Evolutionary conservation across 768 basidiomycete species (phyloP), one percentile per base, ranked within the genome.

Genomic region (Imleria badia): DNA sequence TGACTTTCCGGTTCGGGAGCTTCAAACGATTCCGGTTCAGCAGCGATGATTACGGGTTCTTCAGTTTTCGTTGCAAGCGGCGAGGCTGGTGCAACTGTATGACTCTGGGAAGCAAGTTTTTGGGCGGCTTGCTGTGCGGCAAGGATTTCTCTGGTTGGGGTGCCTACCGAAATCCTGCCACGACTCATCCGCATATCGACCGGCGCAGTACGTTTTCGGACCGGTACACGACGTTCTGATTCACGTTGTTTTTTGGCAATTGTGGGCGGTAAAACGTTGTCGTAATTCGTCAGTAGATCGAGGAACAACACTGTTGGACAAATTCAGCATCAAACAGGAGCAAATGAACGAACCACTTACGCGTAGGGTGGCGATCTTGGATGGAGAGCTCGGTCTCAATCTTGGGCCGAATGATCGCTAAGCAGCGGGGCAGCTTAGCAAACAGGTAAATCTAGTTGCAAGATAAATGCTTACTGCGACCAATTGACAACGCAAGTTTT

Each of bases 161-260:
- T 80, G 23, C 85, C 88, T 4, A 82, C 79, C 3, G 89, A 87
- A 50, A 96, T 83, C 52, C 80, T 81, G 60, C 84, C 83, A 58
- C 94, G 80, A 60, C 87, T 92, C 69, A 92, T 78, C 44, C 94
- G 87, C 85, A 94, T 87, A 69, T 97, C 94, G 43, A 95, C 75
- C 0, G 87, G 86, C 0, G 89, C 87, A 3, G 94, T 96, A 50
- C 91, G 89, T 66, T 94, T 95, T 39, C 94, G 81, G 22, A 85
- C 66, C 13, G 91, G 94, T 42, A 90, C 77, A 56, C 86, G 90
- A 43, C 94, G 85, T 60, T 91, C 93, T 0, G 91, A 87, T 64
- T 95, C 93, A 22, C 86, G 85, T 63, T 88, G 91, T 77, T 95
- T 96, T 66, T 83, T 86, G 44, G 83, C 79, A 51, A 98, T 85